These are phyloP conservation scores for Mycena olivaceomarginata DNA, from an alignment of 768 basidiomycete species.

Conservation along the genomic window DNA sequence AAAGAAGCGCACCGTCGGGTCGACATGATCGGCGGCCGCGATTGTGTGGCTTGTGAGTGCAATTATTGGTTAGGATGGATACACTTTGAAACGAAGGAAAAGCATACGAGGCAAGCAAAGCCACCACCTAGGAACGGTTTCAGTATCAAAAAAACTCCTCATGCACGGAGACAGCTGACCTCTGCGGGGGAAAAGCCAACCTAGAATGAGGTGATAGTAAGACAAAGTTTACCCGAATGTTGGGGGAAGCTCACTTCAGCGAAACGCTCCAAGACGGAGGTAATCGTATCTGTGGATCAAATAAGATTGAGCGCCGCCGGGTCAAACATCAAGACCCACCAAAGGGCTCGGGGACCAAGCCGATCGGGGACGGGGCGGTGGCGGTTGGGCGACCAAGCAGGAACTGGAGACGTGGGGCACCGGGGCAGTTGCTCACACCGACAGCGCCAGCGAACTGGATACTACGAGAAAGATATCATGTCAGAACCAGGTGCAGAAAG, in stretches of 20 bases:
- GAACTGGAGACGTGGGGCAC: constrained; percentile 54
- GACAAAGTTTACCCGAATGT: too few species aligned
- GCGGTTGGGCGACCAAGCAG: constrained; percentile 46
- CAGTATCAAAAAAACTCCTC: background rate
- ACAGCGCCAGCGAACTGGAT: constrained; percentile 57
- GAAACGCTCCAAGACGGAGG: constrained; percentile 56
- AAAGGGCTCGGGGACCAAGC: constrained; percentile 33
- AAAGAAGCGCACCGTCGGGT: constrained; percentile 38
- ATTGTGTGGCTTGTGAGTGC: constrained; percentile 45
- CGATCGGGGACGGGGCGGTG: constrained; percentile 25
- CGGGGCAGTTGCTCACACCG: constrained; percentile 56
- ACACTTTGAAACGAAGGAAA: background rate
- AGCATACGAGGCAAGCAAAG: constrained; percentile 57
- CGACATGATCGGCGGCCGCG: constrained; percentile 58
- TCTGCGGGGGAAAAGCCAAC: constrained; percentile 59
- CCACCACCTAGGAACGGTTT: constrained; percentile 21
- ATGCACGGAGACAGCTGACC: constrained; percentile 49
- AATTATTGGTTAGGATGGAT: too few species aligned
- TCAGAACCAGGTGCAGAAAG: background rate
- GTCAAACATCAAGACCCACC: background rate
- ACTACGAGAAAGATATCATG: background rate
- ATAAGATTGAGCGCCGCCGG: too few species aligned
- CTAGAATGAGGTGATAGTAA: background rate
- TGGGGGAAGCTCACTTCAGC: constrained; percentile 38
- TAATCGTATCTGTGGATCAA: constrained; percentile 49